A percentile compares a stretch with the other conserved stretches of the same genome.
Evolutionary conservation across 73 alveolate species (phyloP).

Genomic region (Paramecium biaurelia): DNA sequence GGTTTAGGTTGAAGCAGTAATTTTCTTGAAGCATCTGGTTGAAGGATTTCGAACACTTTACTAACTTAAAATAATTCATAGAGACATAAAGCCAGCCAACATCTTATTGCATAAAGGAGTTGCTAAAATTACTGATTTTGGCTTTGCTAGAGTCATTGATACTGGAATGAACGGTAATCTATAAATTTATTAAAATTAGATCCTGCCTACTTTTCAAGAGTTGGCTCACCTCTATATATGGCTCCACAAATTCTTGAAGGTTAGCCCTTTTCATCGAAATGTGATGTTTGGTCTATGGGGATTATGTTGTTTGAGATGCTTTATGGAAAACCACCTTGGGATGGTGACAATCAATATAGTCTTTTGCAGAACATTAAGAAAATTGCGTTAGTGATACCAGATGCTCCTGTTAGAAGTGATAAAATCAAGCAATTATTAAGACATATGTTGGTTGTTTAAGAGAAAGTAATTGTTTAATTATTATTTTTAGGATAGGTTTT

Average conservation of each 20-base stretch:
- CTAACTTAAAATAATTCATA: slow-evolving; percentile 58
- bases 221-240: slow-evolving; percentile 68
- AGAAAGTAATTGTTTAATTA: neutral
- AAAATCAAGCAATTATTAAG: slow-evolving; percentile 31
- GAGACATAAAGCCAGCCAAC: slow-evolving; percentile 66
- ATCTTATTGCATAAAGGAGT: slow-evolving; percentile 59
- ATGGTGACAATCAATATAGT: slow-evolving; percentile 52
- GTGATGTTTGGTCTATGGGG: slow-evolving; percentile 68
- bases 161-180: slow-evolving; percentile 45
- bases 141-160: slow-evolving; percentile 62
- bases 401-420: slow-evolving; percentile 59
- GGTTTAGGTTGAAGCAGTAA: slow-evolving; percentile 54
- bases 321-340: slow-evolving; percentile 64
- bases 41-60: slow-evolving; percentile 62
- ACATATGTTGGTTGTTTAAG: slow-evolving; percentile 49
- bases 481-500: neutral
- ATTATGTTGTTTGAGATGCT: slow-evolving; percentile 65
- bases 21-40: slow-evolving; percentile 58
- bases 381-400: slow-evolving; percentile 33
- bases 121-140: slow-evolving; percentile 63
- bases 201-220: slow-evolving; percentile 63
- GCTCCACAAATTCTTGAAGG: slow-evolving; percentile 70
- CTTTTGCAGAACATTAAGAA: slow-evolving; percentile 14
- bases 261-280: slow-evolving; percentile 56
- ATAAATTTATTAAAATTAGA: neutral